Conservation (phyloP, 2,329 filamentous ascomycete species). For the Chrysoporthe cubensis region DNA sequence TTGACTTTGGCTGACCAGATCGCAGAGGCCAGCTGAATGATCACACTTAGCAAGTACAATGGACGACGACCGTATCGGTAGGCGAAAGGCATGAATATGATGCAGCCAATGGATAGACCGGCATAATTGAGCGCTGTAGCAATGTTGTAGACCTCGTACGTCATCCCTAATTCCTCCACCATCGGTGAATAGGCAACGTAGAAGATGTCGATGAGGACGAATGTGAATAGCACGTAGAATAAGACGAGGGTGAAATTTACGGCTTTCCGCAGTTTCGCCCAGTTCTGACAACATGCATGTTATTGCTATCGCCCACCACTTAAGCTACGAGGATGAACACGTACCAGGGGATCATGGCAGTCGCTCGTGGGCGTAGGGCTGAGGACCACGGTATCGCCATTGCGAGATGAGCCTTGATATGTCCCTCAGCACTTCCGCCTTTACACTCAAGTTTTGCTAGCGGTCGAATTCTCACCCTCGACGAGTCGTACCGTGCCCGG, state of each 20-base stretch:
- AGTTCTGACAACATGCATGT: conserved; percentile 34
- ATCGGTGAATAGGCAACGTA: neutral
- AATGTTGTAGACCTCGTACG: conserved; percentile 34
- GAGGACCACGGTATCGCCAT: conserved; percentile 11
- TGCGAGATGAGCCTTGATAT: neutral
- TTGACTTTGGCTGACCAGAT: conserved; percentile 31
- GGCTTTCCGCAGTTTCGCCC: conserved; percentile 36
- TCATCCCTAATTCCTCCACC: conserved; percentile 36
- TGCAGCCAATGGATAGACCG: conserved; percentile 40
- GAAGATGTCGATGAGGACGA: conserved; percentile 7
- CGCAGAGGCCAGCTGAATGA: conserved; percentile 27
- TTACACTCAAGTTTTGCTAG: neutral
- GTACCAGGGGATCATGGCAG: conserved; percentile 35
- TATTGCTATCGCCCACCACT: neutral
- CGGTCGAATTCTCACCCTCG: neutral
- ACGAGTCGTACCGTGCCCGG: conserved; percentile 6
- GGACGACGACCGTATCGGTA: conserved; percentile 42
- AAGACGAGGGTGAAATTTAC: conserved; percentile 37
- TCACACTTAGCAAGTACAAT: conserved; percentile 35
- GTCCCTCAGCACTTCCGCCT: neutral
- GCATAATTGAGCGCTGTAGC: conserved; percentile 37
- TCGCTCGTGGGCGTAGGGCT: conserved; percentile 25
- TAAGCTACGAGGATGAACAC: neutral
- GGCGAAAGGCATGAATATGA: conserved; percentile 41
- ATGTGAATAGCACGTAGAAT: conserved; percentile 41